Base-by-base conservation (phyloP, 768 basidiomycete species). In the Psilocybe tampanensis region DNA sequence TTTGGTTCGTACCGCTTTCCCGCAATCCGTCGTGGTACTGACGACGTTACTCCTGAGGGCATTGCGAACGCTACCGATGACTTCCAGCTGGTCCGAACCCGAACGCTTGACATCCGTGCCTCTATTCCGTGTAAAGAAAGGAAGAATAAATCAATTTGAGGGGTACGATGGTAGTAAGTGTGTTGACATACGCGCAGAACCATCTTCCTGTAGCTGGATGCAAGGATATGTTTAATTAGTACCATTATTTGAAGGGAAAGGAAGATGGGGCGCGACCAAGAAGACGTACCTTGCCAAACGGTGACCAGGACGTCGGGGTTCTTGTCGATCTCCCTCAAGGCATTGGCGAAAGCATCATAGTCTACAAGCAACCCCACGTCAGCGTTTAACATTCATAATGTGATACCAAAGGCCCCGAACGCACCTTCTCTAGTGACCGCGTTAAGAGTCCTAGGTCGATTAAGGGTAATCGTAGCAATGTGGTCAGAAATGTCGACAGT, bases 401-500 rank as follows among this genome's bases (percentile, higher is more conserved):
- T n/a, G n/a, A n/a, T n/a, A n/a, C n/a, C n/a, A n/a, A n/a, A n/a
- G n/a, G n/a, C n/a, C n/a, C 7, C 8, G 33, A 26, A 36, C 70
- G 45, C 47, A 76, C 80, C 88, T 74, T 78, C 77, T 11, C 70
- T 52, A 3, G 81, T 85, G 43, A 90, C 69, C 0, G 88, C 84
- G 61, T 90, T 90, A 44, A 88, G 69, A 3, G 77, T 75, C 53
- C 72, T 71, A 3, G 88, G 87, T 13, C 84, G 78, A 54, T 86
- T 83, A 47, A 90, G 72, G 2, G 86, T 86, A 53, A 90, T 85
- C 1, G 86, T 88, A 15, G 88, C 88, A 59, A 90, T 87, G 24
- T 80, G 76, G 51, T 81, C 74, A 22, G 77, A 76, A 56, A 88
- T 70, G 19, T 81, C 64, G 49, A 87, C 73, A 0, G 66, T 74